phyloP scores from a whole-genome alignment of 208 protist species.

The Wallacemonas rigidus region DNA sequence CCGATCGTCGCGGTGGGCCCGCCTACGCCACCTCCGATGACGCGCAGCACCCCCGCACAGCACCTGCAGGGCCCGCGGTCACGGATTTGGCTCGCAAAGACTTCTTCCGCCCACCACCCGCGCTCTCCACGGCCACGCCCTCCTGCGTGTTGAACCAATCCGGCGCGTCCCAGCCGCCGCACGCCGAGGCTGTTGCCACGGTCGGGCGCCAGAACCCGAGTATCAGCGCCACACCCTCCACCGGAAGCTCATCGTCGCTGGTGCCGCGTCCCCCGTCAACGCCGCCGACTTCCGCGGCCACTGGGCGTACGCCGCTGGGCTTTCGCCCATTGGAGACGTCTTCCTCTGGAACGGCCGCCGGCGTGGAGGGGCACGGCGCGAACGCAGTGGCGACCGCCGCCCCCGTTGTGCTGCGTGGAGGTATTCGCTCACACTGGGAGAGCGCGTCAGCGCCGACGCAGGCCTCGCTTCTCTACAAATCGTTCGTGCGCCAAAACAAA shows the following conservation, averaged over 20 bases:
- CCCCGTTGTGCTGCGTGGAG: slow-evolving; percentile 26
- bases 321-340: neutral
- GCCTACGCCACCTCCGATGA: neutral
- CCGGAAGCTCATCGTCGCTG: neutral
- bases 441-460: slow-evolving; percentile 25
- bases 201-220: neutral
- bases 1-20: neutral
- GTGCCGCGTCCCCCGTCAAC: neutral
- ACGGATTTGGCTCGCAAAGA: slow-evolving; percentile 18
- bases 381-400: neutral
- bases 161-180: neutral
- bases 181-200: neutral
- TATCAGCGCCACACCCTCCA: neutral
- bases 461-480: slow-evolving; percentile 32
- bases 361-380: neutral
- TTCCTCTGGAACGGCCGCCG: neutral
- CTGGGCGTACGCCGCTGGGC: neutral
- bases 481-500: slow-evolving; percentile 26
- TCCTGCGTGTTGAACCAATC: too few relatives aligned
- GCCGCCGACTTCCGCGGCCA: neutral
- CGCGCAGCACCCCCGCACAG: neutral
- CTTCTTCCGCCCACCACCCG: slow-evolving; percentile 16
- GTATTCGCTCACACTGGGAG: slow-evolving; percentile 48
- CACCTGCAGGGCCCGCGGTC: neutral
- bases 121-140: too few relatives aligned